phyloP scores from a whole-genome alignment of 495 filamentous ascomycete genomes.

The Xylaria palmicola region DNA sequence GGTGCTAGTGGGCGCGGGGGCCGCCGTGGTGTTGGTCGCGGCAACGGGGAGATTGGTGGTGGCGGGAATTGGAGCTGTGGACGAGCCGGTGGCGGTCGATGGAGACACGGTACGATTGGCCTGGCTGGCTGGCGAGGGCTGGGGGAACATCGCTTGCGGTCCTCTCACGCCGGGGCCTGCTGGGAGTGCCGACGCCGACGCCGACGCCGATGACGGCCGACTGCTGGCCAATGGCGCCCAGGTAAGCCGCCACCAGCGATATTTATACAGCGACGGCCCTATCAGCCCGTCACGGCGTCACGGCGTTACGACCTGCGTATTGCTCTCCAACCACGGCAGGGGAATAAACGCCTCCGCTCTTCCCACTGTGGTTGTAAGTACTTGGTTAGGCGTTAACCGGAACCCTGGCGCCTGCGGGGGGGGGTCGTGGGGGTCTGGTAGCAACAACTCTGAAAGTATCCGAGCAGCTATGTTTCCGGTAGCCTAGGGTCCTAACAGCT shows the following conservation, averaged over 20 bases:
- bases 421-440: neutral
- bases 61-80: constrained; percentile 15
- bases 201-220: neutral
- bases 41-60: neutral
- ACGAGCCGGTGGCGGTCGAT: constrained; percentile 12
- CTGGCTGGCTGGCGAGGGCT: constrained; percentile 10
- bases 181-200: neutral
- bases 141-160: constrained; percentile 15
- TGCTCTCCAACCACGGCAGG: no score
- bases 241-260: constrained; percentile 1
- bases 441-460: neutral
- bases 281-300: no score
- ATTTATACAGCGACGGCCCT: no score
- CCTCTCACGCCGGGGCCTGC: neutral
- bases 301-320: no score
- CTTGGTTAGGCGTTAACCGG: neutral
- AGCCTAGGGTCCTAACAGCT: no score
- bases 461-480: no score
- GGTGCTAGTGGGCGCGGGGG: constrained; percentile 23
- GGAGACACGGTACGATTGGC: constrained; percentile 10
- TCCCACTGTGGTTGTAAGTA: neutral
- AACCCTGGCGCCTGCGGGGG: constrained; percentile 1
- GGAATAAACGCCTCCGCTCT: neutral
- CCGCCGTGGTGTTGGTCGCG: neutral
- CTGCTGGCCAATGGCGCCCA: no score